Evolutionary conservation across 495 filamentous ascomycete species (phyloP).

Genomic region (Sabuloglossum arenarium): DNA sequence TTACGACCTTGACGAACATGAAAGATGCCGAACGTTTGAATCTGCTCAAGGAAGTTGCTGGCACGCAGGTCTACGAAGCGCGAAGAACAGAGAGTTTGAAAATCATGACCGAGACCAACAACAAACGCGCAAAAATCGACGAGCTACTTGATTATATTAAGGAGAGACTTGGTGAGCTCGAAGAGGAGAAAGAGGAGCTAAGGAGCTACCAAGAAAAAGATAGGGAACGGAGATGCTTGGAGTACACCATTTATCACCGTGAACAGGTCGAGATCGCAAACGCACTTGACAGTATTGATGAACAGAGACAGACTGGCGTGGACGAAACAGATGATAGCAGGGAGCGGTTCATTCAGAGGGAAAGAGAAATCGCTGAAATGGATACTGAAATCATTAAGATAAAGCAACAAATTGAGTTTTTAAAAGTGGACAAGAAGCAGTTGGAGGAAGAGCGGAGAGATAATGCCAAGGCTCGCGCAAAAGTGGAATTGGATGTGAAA

Average conservation of each 20-base stretch:
- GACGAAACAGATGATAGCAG: slow-evolving; percentile 68
- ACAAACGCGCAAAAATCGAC: slow-evolving; percentile 85
- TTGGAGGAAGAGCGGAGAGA: slow-evolving; percentile 81
- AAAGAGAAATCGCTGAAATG: slow-evolving; percentile 57
- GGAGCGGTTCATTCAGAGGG: slow-evolving; percentile 53
- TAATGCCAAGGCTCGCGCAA: slow-evolving; percentile 50
- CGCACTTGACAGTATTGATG: slow-evolving; percentile 66
- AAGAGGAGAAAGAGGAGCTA: slow-evolving; percentile 93
- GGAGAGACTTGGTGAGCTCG: slow-evolving; percentile 68
- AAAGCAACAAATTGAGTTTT: slow-evolving; percentile 62
- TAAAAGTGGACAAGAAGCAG: slow-evolving; percentile 72
- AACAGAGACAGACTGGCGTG: slow-evolving; percentile 54
- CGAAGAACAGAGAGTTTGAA: slow-evolving; percentile 74
- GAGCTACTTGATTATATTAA: slow-evolving; percentile 80
- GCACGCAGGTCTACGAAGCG: slow-evolving; percentile 91
- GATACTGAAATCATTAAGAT: slow-evolving; percentile 59
- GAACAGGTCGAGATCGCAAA: slow-evolving; percentile 62
- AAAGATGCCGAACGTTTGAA: slow-evolving; percentile 78
- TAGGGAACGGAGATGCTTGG: slow-evolving; percentile 72
- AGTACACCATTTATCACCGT: slow-evolving; percentile 83
- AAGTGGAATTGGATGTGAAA: slow-evolving; percentile 70
- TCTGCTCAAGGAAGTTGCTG: slow-evolving; percentile 89
- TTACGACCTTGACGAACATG: slow-evolving; percentile 95
- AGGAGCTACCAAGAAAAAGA: slow-evolving; percentile 88
- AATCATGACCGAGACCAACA: slow-evolving; percentile 93